These are phyloP conservation scores for Puccinia sorghi DNA, from an alignment of 1,284 basidiomycete genomes.

Conservation along the genomic window DNA sequence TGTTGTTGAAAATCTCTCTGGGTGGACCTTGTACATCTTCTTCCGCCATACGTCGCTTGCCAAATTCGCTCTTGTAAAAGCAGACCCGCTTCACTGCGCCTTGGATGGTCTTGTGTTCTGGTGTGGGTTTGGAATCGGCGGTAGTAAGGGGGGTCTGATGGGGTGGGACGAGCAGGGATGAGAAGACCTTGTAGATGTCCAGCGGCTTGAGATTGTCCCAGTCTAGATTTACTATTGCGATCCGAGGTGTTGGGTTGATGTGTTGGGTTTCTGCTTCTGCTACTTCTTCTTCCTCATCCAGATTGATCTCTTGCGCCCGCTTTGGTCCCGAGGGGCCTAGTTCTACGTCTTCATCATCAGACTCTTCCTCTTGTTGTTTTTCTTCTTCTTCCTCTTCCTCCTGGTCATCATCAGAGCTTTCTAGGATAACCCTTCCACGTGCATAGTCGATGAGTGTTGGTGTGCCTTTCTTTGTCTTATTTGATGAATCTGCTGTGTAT, in stretches of 20 bases:
- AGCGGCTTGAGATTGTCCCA: constrained; percentile 93
- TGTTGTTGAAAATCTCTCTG: constrained; percentile 69
- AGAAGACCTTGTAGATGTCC: constrained; percentile 90
- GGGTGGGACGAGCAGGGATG: constrained; percentile 70
- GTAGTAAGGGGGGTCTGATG: background rate
- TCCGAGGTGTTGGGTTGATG: constrained; percentile 65
- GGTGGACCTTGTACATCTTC: constrained; percentile 93
- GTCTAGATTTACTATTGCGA: constrained; percentile 94
- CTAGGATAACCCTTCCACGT: constrained; percentile 78
- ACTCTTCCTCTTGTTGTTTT: constrained; percentile 51
- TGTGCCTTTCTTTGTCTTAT: background rate
- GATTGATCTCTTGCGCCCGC: background rate
- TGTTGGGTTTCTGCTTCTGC: constrained; percentile 50
- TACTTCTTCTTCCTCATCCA: background rate
- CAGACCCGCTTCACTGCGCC: constrained; percentile 74
- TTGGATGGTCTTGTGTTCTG: constrained; percentile 52
- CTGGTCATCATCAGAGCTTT: constrained; percentile 68
- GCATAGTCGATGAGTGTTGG: constrained; percentile 71
- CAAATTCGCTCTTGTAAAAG: constrained; percentile 91
- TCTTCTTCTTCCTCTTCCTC: constrained; percentile 51
- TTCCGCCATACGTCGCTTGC: constrained; percentile 78
- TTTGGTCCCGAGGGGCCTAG: constrained; percentile 31
- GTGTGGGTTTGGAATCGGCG: constrained; percentile 58
- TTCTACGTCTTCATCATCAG: constrained; percentile 55
- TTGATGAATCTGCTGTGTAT: background rate